Percentiles rank a stretch among this genome's conserved stretches.
Conservation (phyloP, 257 asterid species). For the Capsicum chinense region DNA sequence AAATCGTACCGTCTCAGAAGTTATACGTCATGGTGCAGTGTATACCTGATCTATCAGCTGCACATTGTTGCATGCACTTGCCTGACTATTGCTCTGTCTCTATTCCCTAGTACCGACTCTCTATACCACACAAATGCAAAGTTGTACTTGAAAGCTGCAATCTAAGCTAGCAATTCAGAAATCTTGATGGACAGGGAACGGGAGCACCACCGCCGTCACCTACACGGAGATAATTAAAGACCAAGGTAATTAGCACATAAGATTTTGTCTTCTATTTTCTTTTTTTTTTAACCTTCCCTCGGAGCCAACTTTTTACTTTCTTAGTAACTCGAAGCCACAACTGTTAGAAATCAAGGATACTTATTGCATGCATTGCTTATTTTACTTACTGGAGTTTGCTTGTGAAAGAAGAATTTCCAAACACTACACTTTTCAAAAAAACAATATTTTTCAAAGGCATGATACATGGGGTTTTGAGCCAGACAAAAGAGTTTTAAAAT, state of each 20-base stretch:
- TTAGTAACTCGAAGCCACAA: too few relatives aligned
- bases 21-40: slow-evolving; percentile 24
- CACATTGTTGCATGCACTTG: background rate
- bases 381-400: too few relatives aligned
- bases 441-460: too few relatives aligned
- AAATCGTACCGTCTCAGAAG: background rate
- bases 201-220: background rate
- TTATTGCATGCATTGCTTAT: too few relatives aligned
- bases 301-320: too few relatives aligned
- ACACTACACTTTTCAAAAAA: too few relatives aligned
- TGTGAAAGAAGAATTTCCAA: too few relatives aligned
- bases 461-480: too few relatives aligned
- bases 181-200: background rate
- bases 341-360: too few relatives aligned
- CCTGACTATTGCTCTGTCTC: background rate
- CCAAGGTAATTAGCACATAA: background rate
- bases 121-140: background rate
- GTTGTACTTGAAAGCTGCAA: background rate
- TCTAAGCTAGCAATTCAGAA: background rate
- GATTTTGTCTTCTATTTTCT: background rate
- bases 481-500: too few relatives aligned
- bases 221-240: background rate
- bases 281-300: too few relatives aligned
- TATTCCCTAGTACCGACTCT: background rate
- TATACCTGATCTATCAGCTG: slow-evolving; percentile 10